Base-by-base conservation (phyloP, 2,329 filamentous ascomycete genomes). In the Fusarium setosum region DNA sequence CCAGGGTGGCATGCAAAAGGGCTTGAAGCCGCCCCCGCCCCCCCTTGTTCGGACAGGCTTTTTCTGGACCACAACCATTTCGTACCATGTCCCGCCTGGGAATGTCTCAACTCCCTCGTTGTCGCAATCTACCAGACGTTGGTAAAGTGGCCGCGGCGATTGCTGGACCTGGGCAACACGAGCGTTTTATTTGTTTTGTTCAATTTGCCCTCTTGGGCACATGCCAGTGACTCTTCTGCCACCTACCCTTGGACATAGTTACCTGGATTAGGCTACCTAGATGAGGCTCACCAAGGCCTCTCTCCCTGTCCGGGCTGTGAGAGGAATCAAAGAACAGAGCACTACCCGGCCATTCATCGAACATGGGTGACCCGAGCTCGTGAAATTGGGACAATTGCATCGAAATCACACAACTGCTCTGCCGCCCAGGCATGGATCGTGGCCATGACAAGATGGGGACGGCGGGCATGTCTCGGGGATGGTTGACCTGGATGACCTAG, bases 71-170 rank as follows among this genome's bases (percentile, higher is more conserved):
- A 61, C 35, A 45, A 23, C 61, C 41, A 56, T 64, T 67, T 66
- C 58, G 52, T 58, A 61, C 56, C 38, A 64, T 56, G 54, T 53
- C 40, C 45, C 53, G 57, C 56, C 63, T 47, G 37, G 50, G 56
- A 62, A 67, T 70, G 70, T 72, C 70, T 72, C 56, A 63, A 67
- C 63, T 68, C 63, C 68, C 67, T 70, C 59, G 56, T 56, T 69
- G 38, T 53, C 57, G 64, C 53, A 69, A 70, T 69, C 68, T 71
- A 61, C 59, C 51, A 63, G 38, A 47, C 49, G 31, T 45, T 51
- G 51, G 35, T 65, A 52, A 51, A 51, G 45, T 47, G 37, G 24
- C 32, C 32, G 44, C 38, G 52, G 47, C 45, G 61, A 41, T 50
- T 23, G 37, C 41, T 21, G 51, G 24, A 31, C 58, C 42, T 40